A percentile compares a stretch with the other conserved stretches of the same genome.
These are phyloP conservation scores for Bocquillonia castaneifolia DNA, from an alignment of 441 rosid species.

Conservation along the genomic window DNA sequence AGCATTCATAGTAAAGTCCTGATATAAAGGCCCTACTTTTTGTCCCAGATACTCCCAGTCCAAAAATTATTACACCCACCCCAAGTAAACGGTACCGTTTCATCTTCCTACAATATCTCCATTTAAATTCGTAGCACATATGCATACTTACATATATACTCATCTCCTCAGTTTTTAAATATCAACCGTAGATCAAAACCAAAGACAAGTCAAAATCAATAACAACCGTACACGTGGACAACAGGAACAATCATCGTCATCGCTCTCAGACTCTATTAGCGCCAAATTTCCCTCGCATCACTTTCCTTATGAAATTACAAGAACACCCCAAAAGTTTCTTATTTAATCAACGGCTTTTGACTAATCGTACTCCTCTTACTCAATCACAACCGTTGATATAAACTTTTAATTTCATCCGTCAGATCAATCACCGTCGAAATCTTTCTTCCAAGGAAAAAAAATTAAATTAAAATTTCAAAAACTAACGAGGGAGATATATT, in stretches of 20 bases:
- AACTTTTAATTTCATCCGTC: slow-evolving; percentile 42
- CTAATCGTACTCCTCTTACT: background rate
- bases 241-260: slow-evolving; percentile 6
- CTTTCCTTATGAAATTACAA: background rate
- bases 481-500: slow-evolving; percentile 28
- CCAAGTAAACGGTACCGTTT: background rate
- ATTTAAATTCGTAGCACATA: background rate
- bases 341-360: slow-evolving; percentile 29
- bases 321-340: background rate
- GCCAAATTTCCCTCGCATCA: slow-evolving; percentile 42
- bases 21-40: background rate
- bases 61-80: background rate
- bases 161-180: slow-evolving; percentile 10
- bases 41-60: no score
- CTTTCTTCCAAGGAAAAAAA: background rate
- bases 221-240: slow-evolving; percentile 27
- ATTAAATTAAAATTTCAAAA: slow-evolving; percentile 33
- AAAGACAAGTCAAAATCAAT: background rate
- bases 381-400: slow-evolving; percentile 34
- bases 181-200: slow-evolving; percentile 24
- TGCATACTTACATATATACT: background rate
- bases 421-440: slow-evolving; percentile 20
- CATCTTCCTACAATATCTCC: background rate
- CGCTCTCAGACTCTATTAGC: slow-evolving; percentile 30
- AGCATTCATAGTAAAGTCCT: background rate